Evolutionary conservation across 2,329 filamentous ascomycete species (phyloP), one percentile per base, ranked within the genome.

Genomic region (Phoma sp.): DNA sequence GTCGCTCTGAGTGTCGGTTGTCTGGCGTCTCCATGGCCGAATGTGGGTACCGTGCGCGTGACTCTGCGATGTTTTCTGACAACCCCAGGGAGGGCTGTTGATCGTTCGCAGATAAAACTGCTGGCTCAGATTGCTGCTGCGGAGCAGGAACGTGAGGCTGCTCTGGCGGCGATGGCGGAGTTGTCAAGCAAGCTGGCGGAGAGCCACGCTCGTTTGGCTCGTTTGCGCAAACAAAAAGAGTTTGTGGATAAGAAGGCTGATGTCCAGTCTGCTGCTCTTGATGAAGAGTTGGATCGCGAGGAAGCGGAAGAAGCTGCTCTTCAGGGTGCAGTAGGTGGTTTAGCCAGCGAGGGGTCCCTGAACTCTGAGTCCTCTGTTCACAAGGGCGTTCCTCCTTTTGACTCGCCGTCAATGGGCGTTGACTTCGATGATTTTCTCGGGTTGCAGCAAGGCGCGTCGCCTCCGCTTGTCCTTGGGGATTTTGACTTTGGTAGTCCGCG

Each of bases 401-500:
- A 23, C 10, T 40, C 12, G 23, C 17, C 28, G 7, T 12, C 9
- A 18, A 5, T 6, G n/a, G 23, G 23, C 26, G 37, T 40, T 18
- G 12, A 40, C 14, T 40, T 40, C 23, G n/a, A 40, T 40, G 20
- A 40, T 28, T 40, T 40, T 40, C 37, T 28, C 42, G 33, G 25
- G 14, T 42, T 50, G 26, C 29, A 36, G 18, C 11, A 15, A 50
- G 29, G 37, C 23, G n/a, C n/a, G 26, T 32, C 20, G 11, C n/a
- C n/a, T n/a, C 15, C 25, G 17, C 28, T 28, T 12, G 18, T 25
- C 28, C 18, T 37, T 12, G 34, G 48, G 36, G 33, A 23, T 20
- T 36, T 48, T 48, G 25, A 33, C 34, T 50, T 42, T 42, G 43
- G 23, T 21, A 54, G 17, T 42, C 43, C 25, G 37, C 10, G 39